Evolutionary conservation across 1,284 basidiomycete species (phyloP).

Genomic region (Wallemia mellicola): DNA sequence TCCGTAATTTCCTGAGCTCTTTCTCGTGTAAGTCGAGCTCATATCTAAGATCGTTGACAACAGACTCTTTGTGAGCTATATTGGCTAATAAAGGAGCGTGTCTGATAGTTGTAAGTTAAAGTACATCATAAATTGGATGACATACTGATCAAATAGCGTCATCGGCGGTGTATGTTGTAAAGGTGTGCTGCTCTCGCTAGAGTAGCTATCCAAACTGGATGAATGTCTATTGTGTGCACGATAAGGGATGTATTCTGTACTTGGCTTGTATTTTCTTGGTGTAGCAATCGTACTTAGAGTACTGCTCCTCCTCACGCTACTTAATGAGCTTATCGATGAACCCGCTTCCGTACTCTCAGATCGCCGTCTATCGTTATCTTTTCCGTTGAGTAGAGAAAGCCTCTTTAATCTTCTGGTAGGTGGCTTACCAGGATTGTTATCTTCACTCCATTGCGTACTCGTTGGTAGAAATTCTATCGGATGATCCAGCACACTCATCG

Average conservation of each 20-base stretch:
- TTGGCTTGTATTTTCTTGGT: no score
- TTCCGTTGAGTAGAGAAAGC: background rate
- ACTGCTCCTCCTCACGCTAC: background rate
- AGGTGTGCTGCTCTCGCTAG: no score
- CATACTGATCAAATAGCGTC: background rate
- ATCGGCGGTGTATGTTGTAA: background rate
- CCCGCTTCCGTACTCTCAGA: background rate
- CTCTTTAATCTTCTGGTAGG: background rate
- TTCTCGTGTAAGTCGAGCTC: background rate
- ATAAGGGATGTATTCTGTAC: no score
- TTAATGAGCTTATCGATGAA: background rate
- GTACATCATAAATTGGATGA: background rate
- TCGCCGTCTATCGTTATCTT: background rate
- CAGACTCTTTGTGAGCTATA: background rate
- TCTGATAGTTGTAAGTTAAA: background rate
- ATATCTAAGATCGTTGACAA: background rate
- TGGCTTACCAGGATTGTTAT: background rate
- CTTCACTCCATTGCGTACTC: background rate
- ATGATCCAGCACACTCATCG: background rate
- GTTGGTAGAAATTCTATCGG: background rate
- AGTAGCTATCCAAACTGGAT: no score
- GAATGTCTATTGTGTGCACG: no score
- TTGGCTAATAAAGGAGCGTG: background rate
- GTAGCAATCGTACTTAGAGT: no score
- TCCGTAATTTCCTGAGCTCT: background rate